These are phyloP conservation scores for Dendrocalamus sinicus DNA, from an alignment of 176 grass and related monocot species.

Conservation along the genomic window DNA sequence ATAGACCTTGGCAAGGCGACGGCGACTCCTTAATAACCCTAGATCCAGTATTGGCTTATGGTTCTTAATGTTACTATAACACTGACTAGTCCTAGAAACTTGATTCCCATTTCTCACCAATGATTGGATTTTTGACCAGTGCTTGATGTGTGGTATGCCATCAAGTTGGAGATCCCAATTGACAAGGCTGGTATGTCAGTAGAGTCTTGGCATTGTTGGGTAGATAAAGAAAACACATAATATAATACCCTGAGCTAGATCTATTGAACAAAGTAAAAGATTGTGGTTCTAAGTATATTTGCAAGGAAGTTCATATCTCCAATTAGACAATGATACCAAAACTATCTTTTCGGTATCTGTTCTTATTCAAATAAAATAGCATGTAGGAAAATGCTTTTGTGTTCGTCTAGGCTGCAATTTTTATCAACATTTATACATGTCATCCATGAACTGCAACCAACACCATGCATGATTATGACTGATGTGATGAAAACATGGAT, in stretches of 20 bases:
- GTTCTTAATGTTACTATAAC: slow-evolving; percentile 14
- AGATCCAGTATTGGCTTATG: background rate
- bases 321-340: background rate
- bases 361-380: background rate
- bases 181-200: background rate
- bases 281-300: background rate
- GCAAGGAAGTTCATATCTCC: background rate
- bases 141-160: background rate
- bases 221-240: background rate
- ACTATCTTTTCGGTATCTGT: background rate
- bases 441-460: background rate
- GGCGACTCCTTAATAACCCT: too few species aligned
- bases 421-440: background rate
- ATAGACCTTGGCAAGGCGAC: too few species aligned
- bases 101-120: background rate
- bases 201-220: background rate
- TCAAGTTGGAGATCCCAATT: background rate
- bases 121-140: background rate
- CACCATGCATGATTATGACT: background rate
- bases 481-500: background rate
- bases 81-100: background rate
- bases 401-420: background rate
- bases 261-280: background rate
- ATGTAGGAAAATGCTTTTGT: background rate
- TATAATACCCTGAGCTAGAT: background rate